A percentile compares a stretch with the other conserved stretches of the same genome.
Evolutionary conservation across 192 early-diverging fungal genomes (phyloP).

Genomic region (Linnemannia exigua): DNA sequence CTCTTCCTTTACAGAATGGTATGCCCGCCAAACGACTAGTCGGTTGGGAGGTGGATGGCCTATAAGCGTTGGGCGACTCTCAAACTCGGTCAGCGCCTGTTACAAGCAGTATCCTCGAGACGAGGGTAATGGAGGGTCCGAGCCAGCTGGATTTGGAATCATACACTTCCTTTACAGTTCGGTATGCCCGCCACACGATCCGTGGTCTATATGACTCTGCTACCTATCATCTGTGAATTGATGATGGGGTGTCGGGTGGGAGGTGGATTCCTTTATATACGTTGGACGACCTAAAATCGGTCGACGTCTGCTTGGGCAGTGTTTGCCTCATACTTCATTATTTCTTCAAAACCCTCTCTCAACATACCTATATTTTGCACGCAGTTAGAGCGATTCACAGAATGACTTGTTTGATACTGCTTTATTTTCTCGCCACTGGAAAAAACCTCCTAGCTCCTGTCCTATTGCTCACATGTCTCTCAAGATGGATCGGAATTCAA

Average conservation of each 20-base stretch:
- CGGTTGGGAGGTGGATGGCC: constrained; percentile 23
- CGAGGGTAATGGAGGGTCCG: neutral
- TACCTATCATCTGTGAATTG: constrained; percentile 8
- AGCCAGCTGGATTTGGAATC: constrained; percentile 16
- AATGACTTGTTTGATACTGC: neutral
- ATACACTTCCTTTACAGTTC: constrained; percentile 10
- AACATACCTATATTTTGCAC: too few species aligned
- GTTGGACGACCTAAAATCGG: constrained; percentile 13
- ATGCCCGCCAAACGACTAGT: constrained; percentile 11
- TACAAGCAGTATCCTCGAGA: neutral
- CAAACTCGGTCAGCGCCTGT: constrained; percentile 12
- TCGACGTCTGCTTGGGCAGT: constrained; percentile 21
- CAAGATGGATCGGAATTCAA: neutral
- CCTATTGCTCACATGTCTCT: neutral
- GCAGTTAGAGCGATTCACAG: too few species aligned
- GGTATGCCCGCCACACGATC: constrained; percentile 16
- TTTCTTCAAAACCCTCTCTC: neutral
- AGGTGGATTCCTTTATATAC: constrained; percentile 19
- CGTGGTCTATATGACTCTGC: constrained; percentile 7
- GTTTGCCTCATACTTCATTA: constrained; percentile 4
- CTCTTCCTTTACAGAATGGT: constrained; percentile 20
- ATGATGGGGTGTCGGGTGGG: constrained; percentile 11
- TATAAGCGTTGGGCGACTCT: constrained; percentile 16
- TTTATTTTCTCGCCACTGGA: constrained; percentile 1
- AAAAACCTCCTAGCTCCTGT: neutral